These are phyloP conservation scores for Tylopilus intermedius DNA, from an alignment of 768 basidiomycete genomes.

Conservation along the genomic window DNA sequence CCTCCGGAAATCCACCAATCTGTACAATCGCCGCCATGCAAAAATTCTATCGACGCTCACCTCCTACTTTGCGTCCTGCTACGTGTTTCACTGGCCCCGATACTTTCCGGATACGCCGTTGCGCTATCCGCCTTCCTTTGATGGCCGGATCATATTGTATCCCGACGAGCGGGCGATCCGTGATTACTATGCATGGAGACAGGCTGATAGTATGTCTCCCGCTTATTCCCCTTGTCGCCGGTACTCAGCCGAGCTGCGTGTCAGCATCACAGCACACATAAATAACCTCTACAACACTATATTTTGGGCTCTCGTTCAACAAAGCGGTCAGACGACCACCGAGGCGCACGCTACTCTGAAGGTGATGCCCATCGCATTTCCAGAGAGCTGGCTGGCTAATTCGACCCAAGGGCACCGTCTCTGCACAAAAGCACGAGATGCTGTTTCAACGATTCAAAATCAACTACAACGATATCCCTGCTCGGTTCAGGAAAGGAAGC, in stretches of 20 bases:
- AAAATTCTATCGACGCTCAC: conserved; percentile 84
- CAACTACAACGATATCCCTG: conserved; percentile 79
- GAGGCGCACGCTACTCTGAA: conserved; percentile 79
- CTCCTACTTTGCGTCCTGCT: conserved; percentile 86
- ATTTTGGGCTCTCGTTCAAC: conserved; percentile 90
- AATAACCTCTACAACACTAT: conserved; percentile 96
- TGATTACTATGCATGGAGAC: conserved; percentile 96
- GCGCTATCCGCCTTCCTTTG: conserved; percentile 86
- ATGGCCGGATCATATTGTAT: conserved; percentile 83
- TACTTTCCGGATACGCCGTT: conserved; percentile 74
- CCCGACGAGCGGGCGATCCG: conserved; percentile 65
- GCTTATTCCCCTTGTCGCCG: not conserved
- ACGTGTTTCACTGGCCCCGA: conserved; percentile 78
- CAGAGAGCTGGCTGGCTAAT: conserved; percentile 7
- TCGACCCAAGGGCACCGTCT: conserved; percentile 69
- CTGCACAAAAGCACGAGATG: conserved; percentile 89
- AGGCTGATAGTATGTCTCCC: conserved; percentile 77
- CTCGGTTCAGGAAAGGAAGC: conserved; percentile 80
- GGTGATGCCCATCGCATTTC: conserved; percentile 37
- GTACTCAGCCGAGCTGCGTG: conserved; percentile 15
- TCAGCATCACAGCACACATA: conserved; percentile 69
- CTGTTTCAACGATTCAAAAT: conserved; percentile 75
- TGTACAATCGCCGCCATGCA: conserved; percentile 83
- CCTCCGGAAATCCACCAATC: conserved; percentile 61
- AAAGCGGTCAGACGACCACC: conserved; percentile 70